Conservation (phyloP, 108 stramenopile genomes). For the Cyclotella atomus region DNA sequence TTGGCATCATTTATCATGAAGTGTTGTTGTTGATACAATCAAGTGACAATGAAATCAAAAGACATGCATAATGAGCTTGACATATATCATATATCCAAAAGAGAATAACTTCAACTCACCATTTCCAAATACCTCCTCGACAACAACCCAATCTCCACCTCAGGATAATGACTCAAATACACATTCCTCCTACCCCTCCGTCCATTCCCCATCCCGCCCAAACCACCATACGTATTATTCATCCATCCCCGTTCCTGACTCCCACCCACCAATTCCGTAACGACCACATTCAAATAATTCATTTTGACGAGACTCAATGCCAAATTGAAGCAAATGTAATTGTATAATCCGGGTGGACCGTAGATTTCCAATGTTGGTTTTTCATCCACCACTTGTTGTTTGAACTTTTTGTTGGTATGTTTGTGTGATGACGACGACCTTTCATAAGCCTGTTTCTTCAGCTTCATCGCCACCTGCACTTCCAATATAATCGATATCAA, state of each 20-base stretch:
- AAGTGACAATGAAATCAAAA: background rate
- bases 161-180: conserved; percentile 66
- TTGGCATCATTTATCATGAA: no score
- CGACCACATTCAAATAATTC: conserved; percentile 57
- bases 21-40: no score
- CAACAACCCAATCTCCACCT: conserved; percentile 42
- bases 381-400: background rate
- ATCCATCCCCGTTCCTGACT: conserved; percentile 39
- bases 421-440: background rate
- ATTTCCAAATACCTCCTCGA: conserved; percentile 29
- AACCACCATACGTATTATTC: background rate
- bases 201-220: conserved; percentile 13
- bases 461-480: conserved; percentile 28
- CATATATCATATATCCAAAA: background rate
- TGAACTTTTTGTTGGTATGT: conserved; percentile 11
- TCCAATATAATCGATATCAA: conserved; percentile 80
- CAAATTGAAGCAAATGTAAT: conserved; percentile 71
- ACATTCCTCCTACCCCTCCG: conserved; percentile 51
- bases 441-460: conserved; percentile 15
- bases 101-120: conserved; percentile 13
- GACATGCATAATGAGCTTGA: background rate
- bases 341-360: conserved; percentile 81
- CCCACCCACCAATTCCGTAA: conserved; percentile 78
- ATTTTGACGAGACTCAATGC: conserved; percentile 56
- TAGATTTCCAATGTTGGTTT: conserved; percentile 65